Evolutionary conservation across 352 stramenopile genomes (phyloP).

Genomic region (Elongisporangium senticosum): DNA sequence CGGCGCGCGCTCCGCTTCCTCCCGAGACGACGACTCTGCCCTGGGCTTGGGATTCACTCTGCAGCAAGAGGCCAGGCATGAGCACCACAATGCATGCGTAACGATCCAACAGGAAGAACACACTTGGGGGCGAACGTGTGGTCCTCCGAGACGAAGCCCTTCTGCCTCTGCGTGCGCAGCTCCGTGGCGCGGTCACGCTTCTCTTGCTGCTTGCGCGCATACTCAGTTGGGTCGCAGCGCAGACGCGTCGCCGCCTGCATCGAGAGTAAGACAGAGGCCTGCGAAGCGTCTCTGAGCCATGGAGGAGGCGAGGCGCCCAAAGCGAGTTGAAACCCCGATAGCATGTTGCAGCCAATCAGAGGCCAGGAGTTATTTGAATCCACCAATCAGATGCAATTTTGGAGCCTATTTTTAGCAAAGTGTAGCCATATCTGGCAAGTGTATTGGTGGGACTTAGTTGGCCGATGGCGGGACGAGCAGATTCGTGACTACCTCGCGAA

Average conservation of each 20-base stretch:
- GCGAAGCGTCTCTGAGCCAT: not conserved
- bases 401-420: not conserved
- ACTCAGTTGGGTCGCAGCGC: conserved; percentile 74
- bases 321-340: not conserved
- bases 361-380: not conserved
- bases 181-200: conserved; percentile 74
- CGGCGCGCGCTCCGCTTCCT: conserved; percentile 31
- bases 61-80: not conserved
- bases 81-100: not conserved
- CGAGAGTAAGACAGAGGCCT: not conserved
- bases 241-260: conserved; percentile 38
- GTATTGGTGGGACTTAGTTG: conserved; percentile 7
- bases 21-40: conserved; percentile 30
- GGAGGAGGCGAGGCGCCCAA: not conserved
- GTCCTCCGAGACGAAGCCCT: conserved; percentile 64
- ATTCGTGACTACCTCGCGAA: conserved; percentile 41
- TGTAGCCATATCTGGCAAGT: not conserved
- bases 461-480: conserved; percentile 19
- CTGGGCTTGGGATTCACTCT: conserved; percentile 44
- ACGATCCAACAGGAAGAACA: conserved; percentile 4
- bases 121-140: conserved; percentile 80
- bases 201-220: conserved; percentile 73
- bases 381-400: not conserved
- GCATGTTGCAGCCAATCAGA: conserved; percentile 5
- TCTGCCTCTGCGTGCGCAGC: conserved; percentile 59